A percentile compares a stretch with the other conserved stretches of the same genome.
Conservation (phyloP, 257 asterid species). For the Rauvolfia tetraphylla region DNA sequence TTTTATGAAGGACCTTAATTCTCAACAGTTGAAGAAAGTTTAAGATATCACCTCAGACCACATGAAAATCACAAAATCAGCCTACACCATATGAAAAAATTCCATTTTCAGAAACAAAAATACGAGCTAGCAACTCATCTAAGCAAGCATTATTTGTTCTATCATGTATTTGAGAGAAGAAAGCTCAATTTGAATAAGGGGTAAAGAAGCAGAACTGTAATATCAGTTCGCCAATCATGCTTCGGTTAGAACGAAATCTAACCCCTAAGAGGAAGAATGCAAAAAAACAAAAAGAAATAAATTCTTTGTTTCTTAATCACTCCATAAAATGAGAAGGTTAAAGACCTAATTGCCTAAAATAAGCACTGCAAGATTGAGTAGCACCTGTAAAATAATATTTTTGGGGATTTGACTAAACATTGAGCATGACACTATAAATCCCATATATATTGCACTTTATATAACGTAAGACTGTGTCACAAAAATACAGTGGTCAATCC, state of each 20-base stretch:
- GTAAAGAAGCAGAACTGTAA: neutral
- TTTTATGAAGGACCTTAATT: neutral
- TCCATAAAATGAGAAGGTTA: neutral
- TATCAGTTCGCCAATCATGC: neutral
- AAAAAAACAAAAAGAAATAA: too few relatives aligned
- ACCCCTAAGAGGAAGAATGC: neutral
- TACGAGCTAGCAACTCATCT: constrained; percentile 6
- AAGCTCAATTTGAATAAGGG: neutral
- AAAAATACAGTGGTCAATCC: neutral
- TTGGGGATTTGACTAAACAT: neutral
- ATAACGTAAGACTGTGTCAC: neutral
- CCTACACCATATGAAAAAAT: constrained; percentile 12
- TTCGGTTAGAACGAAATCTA: neutral
- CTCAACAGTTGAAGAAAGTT: neutral
- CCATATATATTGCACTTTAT: neutral
- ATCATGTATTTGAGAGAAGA: neutral
- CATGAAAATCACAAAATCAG: too few relatives aligned
- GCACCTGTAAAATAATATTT: neutral
- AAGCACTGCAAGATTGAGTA: neutral
- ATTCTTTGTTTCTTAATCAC: neutral
- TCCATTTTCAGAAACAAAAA: constrained; percentile 12
- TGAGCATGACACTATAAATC: neutral
- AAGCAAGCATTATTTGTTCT: neutral
- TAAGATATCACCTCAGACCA: neutral
- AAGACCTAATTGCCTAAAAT: neutral